A percentile compares a stretch with the other conserved stretches of the same genome.
These are phyloP conservation scores for Podaxis sp. DNA, from an alignment of 768 basidiomycete species.

Conservation along the genomic window DNA sequence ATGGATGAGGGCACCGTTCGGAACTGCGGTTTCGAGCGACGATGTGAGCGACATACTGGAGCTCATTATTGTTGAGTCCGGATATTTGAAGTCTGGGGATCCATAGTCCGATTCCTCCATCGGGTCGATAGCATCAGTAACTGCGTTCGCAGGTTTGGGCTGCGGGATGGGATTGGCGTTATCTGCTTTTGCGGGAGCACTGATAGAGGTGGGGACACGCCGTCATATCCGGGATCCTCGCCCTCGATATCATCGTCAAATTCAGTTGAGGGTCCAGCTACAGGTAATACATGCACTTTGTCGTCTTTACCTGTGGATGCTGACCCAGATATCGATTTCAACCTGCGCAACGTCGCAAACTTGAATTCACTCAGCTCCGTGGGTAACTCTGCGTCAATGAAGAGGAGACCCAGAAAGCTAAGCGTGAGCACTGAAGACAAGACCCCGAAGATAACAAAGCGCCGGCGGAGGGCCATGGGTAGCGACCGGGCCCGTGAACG, in stretches of 20 bases:
- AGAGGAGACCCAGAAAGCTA: neutral
- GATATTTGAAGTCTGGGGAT: neutral
- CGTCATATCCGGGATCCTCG: neutral
- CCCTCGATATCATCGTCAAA: neutral
- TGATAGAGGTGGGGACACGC: neutral
- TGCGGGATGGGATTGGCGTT: neutral
- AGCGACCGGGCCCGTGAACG: neutral
- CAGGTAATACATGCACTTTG: neutral
- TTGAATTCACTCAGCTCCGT: neutral
- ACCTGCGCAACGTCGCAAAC: neutral
- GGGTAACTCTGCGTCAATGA: constrained; percentile 7
- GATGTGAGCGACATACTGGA: neutral
- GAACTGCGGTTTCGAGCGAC: constrained; percentile 1
- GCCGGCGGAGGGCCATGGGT: neutral
- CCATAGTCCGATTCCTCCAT: neutral
- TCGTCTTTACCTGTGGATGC: neutral
- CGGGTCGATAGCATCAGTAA: neutral
- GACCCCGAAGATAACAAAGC: neutral
- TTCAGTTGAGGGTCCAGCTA: neutral
- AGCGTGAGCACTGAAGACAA: neutral
- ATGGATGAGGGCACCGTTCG: constrained; percentile 5
- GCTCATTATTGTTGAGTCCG: neutral
- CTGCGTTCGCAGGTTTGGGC: neutral
- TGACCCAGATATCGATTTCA: neutral
- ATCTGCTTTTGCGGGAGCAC: neutral